phyloP scores from a whole-genome alignment of 2,329 filamentous ascomycete species.

The Ophiostoma angusticollis region DNA sequence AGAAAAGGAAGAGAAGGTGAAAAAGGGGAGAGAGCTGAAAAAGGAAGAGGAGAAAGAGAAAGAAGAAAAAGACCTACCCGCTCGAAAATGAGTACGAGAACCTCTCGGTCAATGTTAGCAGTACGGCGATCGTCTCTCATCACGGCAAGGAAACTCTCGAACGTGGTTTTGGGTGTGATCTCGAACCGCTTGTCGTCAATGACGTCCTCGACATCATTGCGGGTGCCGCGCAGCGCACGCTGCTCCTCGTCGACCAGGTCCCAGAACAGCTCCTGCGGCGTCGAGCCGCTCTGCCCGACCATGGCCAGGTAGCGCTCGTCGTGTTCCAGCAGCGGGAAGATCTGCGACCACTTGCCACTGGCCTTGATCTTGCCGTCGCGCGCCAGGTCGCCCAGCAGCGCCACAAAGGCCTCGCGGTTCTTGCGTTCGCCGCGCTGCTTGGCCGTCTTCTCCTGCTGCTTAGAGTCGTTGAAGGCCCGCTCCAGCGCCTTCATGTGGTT shows the following conservation, averaged over 20 bases:
- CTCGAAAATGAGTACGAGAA: slow-evolving; percentile 70
- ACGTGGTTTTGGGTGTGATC: slow-evolving; percentile 70
- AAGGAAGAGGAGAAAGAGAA: neutral
- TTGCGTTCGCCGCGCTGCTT: slow-evolving; percentile 75
- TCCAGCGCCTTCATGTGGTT: slow-evolving; percentile 90
- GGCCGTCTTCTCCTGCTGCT: slow-evolving; percentile 73
- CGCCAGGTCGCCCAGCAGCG: slow-evolving; percentile 62
- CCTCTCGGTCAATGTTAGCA: slow-evolving; percentile 72
- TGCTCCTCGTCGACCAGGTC: slow-evolving; percentile 92
- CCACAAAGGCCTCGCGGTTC: slow-evolving; percentile 67
- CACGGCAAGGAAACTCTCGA: slow-evolving; percentile 74
- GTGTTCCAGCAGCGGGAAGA: slow-evolving; percentile 60
- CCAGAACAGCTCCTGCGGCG: slow-evolving; percentile 88
- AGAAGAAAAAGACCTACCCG: slow-evolving; percentile 40
- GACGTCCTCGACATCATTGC: slow-evolving; percentile 78
- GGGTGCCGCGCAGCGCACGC: slow-evolving; percentile 62
- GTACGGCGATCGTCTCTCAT: slow-evolving; percentile 81
- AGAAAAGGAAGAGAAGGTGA: neutral
- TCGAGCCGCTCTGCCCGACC: slow-evolving; percentile 72
- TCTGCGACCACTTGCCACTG: slow-evolving; percentile 76
- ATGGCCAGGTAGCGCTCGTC: slow-evolving; percentile 76
- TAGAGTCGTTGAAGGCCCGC: slow-evolving; percentile 77
- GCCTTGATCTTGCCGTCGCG: slow-evolving; percentile 73
- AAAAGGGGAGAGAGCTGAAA: neutral
- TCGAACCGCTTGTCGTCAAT: slow-evolving; percentile 88